Evolutionary conservation across 495 filamentous ascomycete genomes (phyloP), one percentile per base, ranked within the genome.

Genomic region (Polyplosphaeria fusca): DNA sequence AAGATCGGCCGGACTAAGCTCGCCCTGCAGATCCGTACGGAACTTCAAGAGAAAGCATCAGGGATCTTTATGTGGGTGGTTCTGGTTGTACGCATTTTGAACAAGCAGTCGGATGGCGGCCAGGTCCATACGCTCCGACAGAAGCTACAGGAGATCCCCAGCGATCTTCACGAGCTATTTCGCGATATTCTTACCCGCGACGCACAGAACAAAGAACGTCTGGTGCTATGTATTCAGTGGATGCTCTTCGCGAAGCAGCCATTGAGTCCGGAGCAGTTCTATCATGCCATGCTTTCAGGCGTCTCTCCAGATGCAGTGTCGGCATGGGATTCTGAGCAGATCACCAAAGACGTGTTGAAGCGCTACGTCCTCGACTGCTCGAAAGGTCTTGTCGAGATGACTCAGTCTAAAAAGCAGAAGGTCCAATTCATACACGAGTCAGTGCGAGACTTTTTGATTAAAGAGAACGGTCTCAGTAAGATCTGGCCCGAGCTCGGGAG

Each of bases 351-450:
- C 4, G 41, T 5, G 2, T 48, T 63, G 13, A n/a, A 47, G 41
- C 11, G 23, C 45, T 49, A 30, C 20, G 53, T 63, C 28, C 25
- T 52, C 16, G 38, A 44, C 14, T 53, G 30, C 16, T 63, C 47
- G 18, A 63, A 54, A 48, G 47, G 54, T 19, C 54, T 58, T n/a
- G 35, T 27, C 9, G 39, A 58, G 23, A 54, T 35, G 4, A 46
- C 38, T 28, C 48, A 41, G 22, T 38, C 53, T 23, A 4, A 52
- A 2, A 16, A 41, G 35, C 16, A 26, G n/a, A 62, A 19, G n/a
- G 60, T 63, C 12, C 54, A 63, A 23, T 63, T 63, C 43, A 63
- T 63, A 28, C 57, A 65, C 42, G 46, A 65, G 46, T 53, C 57
- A 18, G 61, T 61, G 18, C 52, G 24, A 4, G 57, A 60, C 39